These are phyloP conservation scores for Arabis alpina DNA, from an alignment of 345 rosid genomes.

Conservation along the genomic window DNA sequence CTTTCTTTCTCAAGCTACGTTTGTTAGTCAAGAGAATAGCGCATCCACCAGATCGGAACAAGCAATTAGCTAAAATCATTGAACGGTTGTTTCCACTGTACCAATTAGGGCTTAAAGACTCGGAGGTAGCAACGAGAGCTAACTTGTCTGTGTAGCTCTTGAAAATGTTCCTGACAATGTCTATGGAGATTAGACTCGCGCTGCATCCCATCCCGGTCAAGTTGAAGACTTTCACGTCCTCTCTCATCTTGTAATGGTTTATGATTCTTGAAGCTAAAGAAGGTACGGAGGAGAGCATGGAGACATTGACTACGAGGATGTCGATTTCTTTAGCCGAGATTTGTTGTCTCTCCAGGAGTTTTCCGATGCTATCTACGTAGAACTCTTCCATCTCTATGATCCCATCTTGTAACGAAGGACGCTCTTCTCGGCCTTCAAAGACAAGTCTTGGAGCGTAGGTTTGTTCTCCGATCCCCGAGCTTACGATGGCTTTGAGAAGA, in stretches of 20 bases:
- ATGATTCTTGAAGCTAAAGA: conserved; percentile 68
- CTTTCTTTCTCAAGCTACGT: conserved; percentile 47
- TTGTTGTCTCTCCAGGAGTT: conserved; percentile 63
- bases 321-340: conserved; percentile 72
- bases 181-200: conserved; percentile 78
- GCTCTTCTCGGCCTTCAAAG: conserved; percentile 59
- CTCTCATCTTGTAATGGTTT: conserved; percentile 77
- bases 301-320: conserved; percentile 75
- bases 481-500: conserved; percentile 68
- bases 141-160: conserved; percentile 53
- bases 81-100: conserved; percentile 80
- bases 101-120: conserved; percentile 84
- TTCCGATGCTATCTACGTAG: conserved; percentile 61
- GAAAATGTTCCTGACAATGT: conserved; percentile 66
- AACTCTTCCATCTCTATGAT: conserved; percentile 89
- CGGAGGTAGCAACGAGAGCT: conserved; percentile 74
- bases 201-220: conserved; percentile 94
- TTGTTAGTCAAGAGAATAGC: conserved; percentile 78
- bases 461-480: conserved; percentile 71
- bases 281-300: conserved; percentile 70
- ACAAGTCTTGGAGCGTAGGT: conserved; percentile 70
- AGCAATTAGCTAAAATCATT: conserved; percentile 82
- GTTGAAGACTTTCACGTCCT: conserved; percentile 68
- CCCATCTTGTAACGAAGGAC: conserved; percentile 62
- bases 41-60: conserved; percentile 87